These are phyloP conservation scores for Colletotrichum gloeosporioides DNA, from an alignment of 2,329 filamentous ascomycete species.

Conservation along the genomic window DNA sequence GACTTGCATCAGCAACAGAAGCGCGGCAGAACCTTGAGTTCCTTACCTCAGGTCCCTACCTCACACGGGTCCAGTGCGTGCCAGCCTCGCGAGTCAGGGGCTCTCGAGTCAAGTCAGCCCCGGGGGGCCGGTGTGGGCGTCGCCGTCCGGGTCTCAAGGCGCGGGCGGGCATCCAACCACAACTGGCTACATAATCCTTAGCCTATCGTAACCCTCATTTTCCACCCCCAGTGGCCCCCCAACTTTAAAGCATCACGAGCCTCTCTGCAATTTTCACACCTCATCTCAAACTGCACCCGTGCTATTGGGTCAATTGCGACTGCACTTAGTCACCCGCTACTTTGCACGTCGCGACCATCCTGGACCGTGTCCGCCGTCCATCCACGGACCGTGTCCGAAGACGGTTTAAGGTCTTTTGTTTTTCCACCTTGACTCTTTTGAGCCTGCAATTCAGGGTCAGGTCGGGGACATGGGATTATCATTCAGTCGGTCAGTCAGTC, in stretches of 20 bases:
- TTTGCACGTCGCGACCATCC: background rate
- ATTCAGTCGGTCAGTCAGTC: background rate
- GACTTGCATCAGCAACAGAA: background rate
- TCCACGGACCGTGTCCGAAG: slow-evolving; percentile 9
- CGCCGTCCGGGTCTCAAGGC: background rate
- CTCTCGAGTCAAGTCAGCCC: slow-evolving; percentile 18
- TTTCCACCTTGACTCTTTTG: background rate
- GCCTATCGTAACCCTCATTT: slow-evolving; percentile 13
- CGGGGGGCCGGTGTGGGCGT: slow-evolving; percentile 3
- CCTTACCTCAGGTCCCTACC: too few species aligned
- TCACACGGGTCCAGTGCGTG: background rate
- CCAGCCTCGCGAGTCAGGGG: slow-evolving; percentile 20
- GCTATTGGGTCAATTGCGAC: slow-evolving; percentile 8
- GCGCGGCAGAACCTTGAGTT: background rate
- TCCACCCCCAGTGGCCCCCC: background rate
- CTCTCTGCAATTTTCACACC: slow-evolving; percentile 15
- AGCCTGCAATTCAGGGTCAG: background rate
- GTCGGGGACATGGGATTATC: background rate
- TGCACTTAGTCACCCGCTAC: slow-evolving; percentile 8
- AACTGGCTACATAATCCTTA: slow-evolving; percentile 20
- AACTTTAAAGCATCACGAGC: slow-evolving; percentile 22
- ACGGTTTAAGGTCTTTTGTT: background rate
- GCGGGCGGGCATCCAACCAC: slow-evolving; percentile 17
- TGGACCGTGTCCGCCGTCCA: background rate
- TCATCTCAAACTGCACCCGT: slow-evolving; percentile 21